Evolutionary conservation across 768 basidiomycete species (phyloP).

Genomic region (Lentinula edodes): DNA sequence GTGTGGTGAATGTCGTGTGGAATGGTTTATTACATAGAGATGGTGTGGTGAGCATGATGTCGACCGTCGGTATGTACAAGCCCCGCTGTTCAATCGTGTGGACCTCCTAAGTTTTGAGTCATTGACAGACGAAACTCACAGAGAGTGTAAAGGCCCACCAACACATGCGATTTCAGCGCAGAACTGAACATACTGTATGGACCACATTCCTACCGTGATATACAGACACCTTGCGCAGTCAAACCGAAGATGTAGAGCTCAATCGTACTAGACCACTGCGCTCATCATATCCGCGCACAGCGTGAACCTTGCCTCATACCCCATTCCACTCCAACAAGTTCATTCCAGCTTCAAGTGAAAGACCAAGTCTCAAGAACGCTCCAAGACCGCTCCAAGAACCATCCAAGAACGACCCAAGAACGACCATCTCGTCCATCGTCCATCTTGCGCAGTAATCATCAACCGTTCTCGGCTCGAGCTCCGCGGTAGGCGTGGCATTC

Average conservation of each 20-base stretch:
- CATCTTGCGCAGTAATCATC: constrained; percentile 81
- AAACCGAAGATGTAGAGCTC: constrained; percentile 88
- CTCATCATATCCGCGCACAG: too few species aligned
- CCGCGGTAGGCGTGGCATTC: constrained; percentile 89
- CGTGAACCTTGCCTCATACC: constrained; percentile 73
- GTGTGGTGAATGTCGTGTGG: too few species aligned
- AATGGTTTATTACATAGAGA: too few species aligned
- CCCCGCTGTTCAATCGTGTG: too few species aligned
- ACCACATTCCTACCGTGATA: constrained; percentile 74
- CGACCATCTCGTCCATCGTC: constrained; percentile 56
- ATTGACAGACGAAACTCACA: constrained; percentile 46
- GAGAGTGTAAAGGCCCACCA: constrained; percentile 80
- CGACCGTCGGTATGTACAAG: not conserved
- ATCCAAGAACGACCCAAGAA: not conserved
- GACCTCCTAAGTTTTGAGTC: too few species aligned
- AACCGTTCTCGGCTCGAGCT: constrained; percentile 92
- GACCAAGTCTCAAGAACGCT: too few species aligned
- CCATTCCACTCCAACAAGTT: constrained; percentile 68
- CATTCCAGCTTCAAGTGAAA: too few species aligned
- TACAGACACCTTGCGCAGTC: constrained; percentile 71
- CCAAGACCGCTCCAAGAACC: too few species aligned
- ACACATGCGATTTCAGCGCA: constrained; percentile 79
- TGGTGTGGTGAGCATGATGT: not conserved
- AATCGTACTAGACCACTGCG: constrained; percentile 46
- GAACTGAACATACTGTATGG: constrained; percentile 89